Percentiles rank a stretch among this genome's conserved stretches.
phyloP scores from a whole-genome alignment of 78 protist genomes.

The Creolimax fragrantissima region DNA sequence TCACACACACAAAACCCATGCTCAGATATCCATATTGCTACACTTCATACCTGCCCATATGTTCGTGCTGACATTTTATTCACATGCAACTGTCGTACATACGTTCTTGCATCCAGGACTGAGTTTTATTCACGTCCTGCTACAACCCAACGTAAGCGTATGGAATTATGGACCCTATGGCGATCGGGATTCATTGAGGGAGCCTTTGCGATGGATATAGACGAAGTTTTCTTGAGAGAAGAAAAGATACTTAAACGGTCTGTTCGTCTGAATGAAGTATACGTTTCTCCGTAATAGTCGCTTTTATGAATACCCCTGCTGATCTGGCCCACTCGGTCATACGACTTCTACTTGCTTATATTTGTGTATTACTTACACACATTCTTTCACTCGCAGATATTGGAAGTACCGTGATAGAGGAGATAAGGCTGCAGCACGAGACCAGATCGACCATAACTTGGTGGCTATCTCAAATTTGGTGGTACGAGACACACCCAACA shows the following conservation, averaged over 20 bases:
- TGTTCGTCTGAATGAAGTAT: not conserved
- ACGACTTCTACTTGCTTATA: not conserved
- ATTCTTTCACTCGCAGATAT: not conserved
- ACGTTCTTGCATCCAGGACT: no score
- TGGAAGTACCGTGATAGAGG: slow-evolving; percentile 1
- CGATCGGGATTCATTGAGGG: slow-evolving; percentile 23
- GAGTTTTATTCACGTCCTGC: slow-evolving; percentile 17
- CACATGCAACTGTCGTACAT: no score
- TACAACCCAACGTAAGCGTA: slow-evolving; percentile 2
- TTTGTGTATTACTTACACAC: not conserved
- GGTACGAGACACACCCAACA: slow-evolving; percentile 23
- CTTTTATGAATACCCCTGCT: not conserved
- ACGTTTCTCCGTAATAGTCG: no score
- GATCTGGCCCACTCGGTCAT: not conserved
- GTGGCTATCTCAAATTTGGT: slow-evolving; percentile 27
- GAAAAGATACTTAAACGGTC: not conserved
- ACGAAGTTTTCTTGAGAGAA: slow-evolving; percentile 23
- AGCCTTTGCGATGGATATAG: slow-evolving; percentile 7
- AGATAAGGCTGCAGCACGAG: not conserved
- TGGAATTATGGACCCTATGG: slow-evolving; percentile 27
- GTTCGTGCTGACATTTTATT: no score
- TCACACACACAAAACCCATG: no score
- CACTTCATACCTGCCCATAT: no score
- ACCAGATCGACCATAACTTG: not conserved
- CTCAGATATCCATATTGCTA: no score